phyloP scores from a whole-genome alignment of 345 rosid genomes.

The Angophora floribunda region DNA sequence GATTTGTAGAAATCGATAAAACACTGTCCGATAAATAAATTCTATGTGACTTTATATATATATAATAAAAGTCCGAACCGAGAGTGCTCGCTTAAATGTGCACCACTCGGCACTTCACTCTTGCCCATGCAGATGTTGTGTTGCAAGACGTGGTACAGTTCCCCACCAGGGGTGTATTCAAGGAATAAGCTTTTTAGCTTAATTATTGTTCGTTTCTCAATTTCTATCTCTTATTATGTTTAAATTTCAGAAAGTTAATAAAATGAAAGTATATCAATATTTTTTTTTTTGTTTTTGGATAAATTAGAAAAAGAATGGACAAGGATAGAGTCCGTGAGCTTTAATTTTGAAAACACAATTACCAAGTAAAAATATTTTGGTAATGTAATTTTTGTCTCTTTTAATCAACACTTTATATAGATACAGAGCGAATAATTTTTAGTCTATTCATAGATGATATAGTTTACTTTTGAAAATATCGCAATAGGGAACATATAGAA shows the following conservation, averaged over 20 bases:
- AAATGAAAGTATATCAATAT: neutral
- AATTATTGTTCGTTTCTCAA: neutral
- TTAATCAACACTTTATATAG: neutral
- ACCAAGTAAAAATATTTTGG: neutral
- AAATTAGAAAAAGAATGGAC: neutral
- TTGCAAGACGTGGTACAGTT: neutral
- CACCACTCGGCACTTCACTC: no score
- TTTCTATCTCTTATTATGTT: neutral
- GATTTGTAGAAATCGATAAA: neutral
- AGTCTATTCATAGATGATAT: neutral
- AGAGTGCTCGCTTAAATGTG: no score
- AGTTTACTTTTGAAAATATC: neutral
- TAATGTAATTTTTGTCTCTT: neutral
- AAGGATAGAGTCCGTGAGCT: neutral
- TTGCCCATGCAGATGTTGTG: neutral
- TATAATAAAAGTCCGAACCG: no score
- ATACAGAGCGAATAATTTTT: neutral
- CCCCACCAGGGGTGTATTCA: neutral
- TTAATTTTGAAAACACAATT: neutral
- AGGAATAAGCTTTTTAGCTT: neutral
- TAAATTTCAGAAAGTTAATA: neutral
- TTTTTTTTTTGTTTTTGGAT: neutral
- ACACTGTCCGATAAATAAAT: no score
- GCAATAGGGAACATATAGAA: neutral
- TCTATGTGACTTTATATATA: neutral